A percentile compares a stretch with the other conserved stretches of the same genome.
Evolutionary conservation across 768 basidiomycete species (phyloP).

Genomic region (Lactarius evosmus): DNA sequence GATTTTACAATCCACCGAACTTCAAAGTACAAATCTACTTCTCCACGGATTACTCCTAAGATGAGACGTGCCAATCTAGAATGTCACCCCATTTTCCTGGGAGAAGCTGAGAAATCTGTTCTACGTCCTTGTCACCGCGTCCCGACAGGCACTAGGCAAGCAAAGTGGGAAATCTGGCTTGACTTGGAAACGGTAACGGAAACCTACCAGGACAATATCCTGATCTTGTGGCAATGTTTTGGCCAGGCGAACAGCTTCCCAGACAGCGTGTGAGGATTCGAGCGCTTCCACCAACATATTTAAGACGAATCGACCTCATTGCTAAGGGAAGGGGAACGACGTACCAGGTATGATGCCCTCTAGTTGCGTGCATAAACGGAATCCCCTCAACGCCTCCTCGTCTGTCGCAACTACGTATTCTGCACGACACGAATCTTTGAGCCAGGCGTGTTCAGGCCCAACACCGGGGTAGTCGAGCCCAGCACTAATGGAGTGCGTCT

Average conservation of each 20-base stretch:
- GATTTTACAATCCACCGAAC: no score
- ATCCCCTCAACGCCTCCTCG: constrained; percentile 89
- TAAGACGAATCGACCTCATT: constrained; percentile 13
- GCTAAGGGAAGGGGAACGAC: constrained; percentile 25
- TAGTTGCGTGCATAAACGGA: constrained; percentile 84
- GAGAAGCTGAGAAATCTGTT: constrained; percentile 90
- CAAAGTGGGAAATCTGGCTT: constrained; percentile 1
- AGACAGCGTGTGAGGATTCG: constrained; percentile 94
- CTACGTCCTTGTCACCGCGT: constrained; percentile 96
- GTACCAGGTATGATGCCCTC: constrained; percentile 97
- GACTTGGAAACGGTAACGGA: constrained; percentile 3
- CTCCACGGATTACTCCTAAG: constrained; percentile 23
- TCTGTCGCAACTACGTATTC: constrained; percentile 94
- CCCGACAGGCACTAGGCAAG: constrained; percentile 78
- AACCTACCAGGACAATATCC: constrained; percentile 86
- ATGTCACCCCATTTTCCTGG: constrained; percentile 92
- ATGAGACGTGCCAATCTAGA: constrained; percentile 85
- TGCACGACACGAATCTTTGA: constrained; percentile 91
- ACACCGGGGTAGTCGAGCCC: constrained; percentile 97
- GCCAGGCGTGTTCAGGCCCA: constrained; percentile 96
- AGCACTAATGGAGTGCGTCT: constrained; percentile 96
- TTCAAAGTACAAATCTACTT: not conserved
- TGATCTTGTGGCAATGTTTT: constrained; percentile 79
- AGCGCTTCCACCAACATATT: constrained; percentile 53
- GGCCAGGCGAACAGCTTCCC: constrained; percentile 84